These are phyloP conservation scores for Kondoa malvinella DNA, from an alignment of 768 basidiomycete genomes.

Conservation along the genomic window DNA sequence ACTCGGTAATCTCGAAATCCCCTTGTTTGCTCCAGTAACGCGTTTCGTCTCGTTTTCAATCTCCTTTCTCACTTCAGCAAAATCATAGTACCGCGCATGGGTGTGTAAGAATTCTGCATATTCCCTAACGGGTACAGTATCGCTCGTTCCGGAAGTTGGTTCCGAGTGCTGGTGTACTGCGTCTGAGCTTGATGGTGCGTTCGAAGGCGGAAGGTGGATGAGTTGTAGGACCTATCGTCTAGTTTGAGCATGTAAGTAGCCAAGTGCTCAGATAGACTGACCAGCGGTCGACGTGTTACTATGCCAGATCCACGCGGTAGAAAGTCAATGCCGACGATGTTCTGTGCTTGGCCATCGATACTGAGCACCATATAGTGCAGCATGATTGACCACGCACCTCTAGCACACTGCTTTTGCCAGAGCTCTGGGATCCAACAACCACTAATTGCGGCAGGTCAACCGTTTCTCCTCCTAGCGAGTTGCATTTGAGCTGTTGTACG, in stretches of 20 bases:
- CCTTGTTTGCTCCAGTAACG: slow-evolving; percentile 97
- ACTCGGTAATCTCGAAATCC: slow-evolving; percentile 80
- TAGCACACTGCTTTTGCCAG: slow-evolving; percentile 77
- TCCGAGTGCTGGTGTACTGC: slow-evolving; percentile 31
- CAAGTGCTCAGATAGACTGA: slow-evolving; percentile 88
- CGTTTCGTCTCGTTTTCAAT: slow-evolving; percentile 87
- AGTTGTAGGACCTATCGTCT: slow-evolving; percentile 10
- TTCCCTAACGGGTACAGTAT: slow-evolving; percentile 37
- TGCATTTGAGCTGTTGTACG: neutral
- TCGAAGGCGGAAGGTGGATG: neutral
- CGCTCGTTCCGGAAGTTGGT: slow-evolving; percentile 20
- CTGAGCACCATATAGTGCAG: neutral
- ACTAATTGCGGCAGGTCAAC: slow-evolving; percentile 38
- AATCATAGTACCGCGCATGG: slow-evolving; percentile 93
- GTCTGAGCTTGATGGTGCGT: slow-evolving; percentile 30
- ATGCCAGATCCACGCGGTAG: slow-evolving; percentile 52
- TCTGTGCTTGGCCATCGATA: neutral
- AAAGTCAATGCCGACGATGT: slow-evolving; percentile 63
- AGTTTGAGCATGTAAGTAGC: slow-evolving; percentile 38
- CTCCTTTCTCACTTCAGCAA: slow-evolving; percentile 79
- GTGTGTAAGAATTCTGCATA: slow-evolving; percentile 96
- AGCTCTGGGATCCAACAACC: slow-evolving; percentile 71
- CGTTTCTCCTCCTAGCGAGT: slow-evolving; percentile 31
- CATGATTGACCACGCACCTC: slow-evolving; percentile 3
- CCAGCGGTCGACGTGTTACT: slow-evolving; percentile 84